Conservation (phyloP, 352 stramenopile genomes). For the Nothophytophthora sp. region DNA sequence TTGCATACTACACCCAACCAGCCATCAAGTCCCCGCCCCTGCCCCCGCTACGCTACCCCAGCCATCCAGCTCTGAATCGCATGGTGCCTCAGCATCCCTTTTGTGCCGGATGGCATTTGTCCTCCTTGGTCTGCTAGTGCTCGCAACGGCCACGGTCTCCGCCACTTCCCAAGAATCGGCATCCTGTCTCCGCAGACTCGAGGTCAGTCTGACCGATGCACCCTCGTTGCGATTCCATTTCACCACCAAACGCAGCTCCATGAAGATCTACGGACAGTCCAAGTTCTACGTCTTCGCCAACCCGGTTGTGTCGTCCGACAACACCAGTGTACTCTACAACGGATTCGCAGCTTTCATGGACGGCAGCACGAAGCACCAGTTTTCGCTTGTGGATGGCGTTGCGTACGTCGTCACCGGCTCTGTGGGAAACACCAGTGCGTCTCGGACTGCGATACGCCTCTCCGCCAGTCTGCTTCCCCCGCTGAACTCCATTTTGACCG, state of each 20-base stretch:
- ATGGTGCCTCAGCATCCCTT: too few species aligned
- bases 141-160: too few species aligned
- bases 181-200: neutral
- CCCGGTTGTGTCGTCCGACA: constrained; percentile 7
- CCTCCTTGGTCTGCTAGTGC: too few species aligned
- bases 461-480: constrained; percentile 1
- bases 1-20: too few species aligned
- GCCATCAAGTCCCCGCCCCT: too few species aligned
- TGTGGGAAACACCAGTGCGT: neutral
- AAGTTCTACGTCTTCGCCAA: constrained; percentile 24
- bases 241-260: constrained; percentile 20
- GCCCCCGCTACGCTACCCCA: too few species aligned
- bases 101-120: too few species aligned
- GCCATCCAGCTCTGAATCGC: too few species aligned
- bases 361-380: constrained; percentile 6
- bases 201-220: constrained; percentile 8
- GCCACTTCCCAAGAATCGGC: too few species aligned
- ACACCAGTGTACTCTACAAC: constrained; percentile 13
- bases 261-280: constrained; percentile 17
- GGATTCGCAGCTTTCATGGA: constrained; percentile 6
- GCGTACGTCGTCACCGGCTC: constrained; percentile 13
- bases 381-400: constrained; percentile 12
- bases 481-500: constrained; percentile 10
- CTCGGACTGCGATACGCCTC: constrained; percentile 1
- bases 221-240: constrained; percentile 18